These are phyloP conservation scores for Toxicodendron radicans DNA, from an alignment of 345 rosid species.

Conservation along the genomic window DNA sequence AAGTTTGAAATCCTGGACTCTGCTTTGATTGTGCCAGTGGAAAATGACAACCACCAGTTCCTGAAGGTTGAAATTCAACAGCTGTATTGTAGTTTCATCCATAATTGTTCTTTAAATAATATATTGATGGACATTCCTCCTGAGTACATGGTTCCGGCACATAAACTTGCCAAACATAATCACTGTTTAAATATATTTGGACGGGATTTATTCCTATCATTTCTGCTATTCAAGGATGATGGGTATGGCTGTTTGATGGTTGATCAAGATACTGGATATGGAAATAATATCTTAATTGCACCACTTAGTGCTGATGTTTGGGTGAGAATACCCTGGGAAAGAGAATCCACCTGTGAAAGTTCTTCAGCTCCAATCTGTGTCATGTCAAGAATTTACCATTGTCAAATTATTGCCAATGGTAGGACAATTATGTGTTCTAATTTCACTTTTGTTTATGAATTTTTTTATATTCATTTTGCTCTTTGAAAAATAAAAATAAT, in stretches of 20 bases:
- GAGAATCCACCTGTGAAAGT: slow-evolving; percentile 23
- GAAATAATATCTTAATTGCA: slow-evolving; percentile 46
- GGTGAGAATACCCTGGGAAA: slow-evolving; percentile 70
- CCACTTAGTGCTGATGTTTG: slow-evolving; percentile 67
- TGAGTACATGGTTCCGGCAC: slow-evolving; percentile 48
- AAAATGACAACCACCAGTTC: slow-evolving; percentile 43
- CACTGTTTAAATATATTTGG: slow-evolving; percentile 70
- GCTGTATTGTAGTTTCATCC: slow-evolving; percentile 48
- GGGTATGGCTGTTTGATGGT: slow-evolving; percentile 24
- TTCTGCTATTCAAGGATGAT: slow-evolving; percentile 45
- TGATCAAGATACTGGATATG: slow-evolving; percentile 30
- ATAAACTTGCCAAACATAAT: slow-evolving; percentile 42
- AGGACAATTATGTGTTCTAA: slow-evolving; percentile 29
- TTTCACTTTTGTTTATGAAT: background rate
- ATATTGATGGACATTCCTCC: slow-evolving; percentile 52
- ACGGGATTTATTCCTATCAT: slow-evolving; percentile 53
- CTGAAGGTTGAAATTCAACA: slow-evolving; percentile 59
- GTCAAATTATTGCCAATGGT: slow-evolving; percentile 73
- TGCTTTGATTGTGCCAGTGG: slow-evolving; percentile 55
- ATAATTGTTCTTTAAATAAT: slow-evolving; percentile 39
- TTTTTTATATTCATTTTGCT: slow-evolving; percentile 10
- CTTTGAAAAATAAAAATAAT: background rate
- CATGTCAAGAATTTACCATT: slow-evolving; percentile 59
- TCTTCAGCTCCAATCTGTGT: slow-evolving; percentile 46
- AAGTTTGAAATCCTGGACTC: slow-evolving; percentile 82